These are phyloP conservation scores for Oryza glumipatula DNA, from an alignment of 176 grass and related monocot species.

Conservation along the genomic window DNA sequence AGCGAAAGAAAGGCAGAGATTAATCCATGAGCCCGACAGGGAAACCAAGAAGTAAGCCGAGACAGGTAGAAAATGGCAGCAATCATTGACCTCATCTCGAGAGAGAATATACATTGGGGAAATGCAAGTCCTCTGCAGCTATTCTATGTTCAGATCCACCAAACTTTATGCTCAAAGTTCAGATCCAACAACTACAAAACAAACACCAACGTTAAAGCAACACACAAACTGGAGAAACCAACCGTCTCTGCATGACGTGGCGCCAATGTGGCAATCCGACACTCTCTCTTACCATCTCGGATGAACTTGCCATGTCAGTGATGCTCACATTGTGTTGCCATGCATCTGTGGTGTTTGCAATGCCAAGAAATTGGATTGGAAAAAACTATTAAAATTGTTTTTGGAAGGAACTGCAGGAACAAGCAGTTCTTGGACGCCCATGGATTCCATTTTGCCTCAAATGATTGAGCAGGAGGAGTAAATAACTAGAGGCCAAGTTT, in stretches of 20 bases:
- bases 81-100: conserved; percentile 41
- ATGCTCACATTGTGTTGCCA: background rate
- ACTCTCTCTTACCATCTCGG: background rate
- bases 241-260: background rate
- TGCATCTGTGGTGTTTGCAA: background rate
- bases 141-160: conserved; percentile 64
- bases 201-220: conserved; percentile 26
- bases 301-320: background rate
- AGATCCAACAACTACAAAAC: conserved; percentile 55
- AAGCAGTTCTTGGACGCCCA: conserved; percentile 28
- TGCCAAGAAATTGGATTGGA: background rate
- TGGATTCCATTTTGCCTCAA: conserved; percentile 36
- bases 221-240: background rate
- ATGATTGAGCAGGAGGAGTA: conserved; percentile 52
- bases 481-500: conserved; percentile 32
- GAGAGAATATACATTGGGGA: background rate
- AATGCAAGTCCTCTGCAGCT: conserved; percentile 9
- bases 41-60: conserved; percentile 27
- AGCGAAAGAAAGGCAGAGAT: background rate
- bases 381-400: background rate
- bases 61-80: conserved; percentile 44
- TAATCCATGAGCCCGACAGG: conserved; percentile 16
- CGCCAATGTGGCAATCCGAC: background rate
- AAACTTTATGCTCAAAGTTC: conserved; percentile 47
- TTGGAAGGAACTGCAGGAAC: background rate